Conservation (phyloP, 129 eudicot genomes). For the Erigeron canadensis region DNA sequence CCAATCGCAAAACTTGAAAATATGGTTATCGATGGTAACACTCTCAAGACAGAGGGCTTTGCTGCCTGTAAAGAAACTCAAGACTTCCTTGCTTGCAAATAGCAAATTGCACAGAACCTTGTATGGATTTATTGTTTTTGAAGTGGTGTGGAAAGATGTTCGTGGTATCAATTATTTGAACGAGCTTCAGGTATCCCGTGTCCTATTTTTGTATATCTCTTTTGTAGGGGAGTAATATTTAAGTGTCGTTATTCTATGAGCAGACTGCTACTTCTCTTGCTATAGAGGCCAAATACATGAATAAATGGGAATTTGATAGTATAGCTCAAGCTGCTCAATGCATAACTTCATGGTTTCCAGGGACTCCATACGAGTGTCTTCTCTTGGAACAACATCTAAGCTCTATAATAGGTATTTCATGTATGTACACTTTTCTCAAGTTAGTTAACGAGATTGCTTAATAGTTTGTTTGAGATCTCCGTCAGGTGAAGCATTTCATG, state of each 20-base stretch:
- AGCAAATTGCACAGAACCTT: conserved; percentile 79
- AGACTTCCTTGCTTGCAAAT: conserved; percentile 64
- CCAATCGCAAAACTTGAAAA: conserved; percentile 42
- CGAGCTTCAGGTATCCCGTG: conserved; percentile 70
- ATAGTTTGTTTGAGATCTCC: conserved; percentile 19
- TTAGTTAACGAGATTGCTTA: conserved; percentile 4
- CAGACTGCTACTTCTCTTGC: conserved; percentile 96
- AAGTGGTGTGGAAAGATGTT: conserved; percentile 82
- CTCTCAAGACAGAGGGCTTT: conserved; percentile 71
- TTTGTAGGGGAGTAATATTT: conserved; percentile 1
- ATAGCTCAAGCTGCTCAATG: conserved; percentile 68
- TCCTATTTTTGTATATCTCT: not conserved
- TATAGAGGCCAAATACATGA: conserved; percentile 76
- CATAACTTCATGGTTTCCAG: conserved; percentile 81
- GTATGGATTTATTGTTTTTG: conserved; percentile 88
- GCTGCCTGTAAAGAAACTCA: conserved; percentile 79
- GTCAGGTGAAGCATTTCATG: conserved; percentile 79
- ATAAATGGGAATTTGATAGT: conserved; percentile 97
- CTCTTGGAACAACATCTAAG: conserved; percentile 64
- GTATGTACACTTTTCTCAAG: not conserved
- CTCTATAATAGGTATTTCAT: conserved; percentile 56
- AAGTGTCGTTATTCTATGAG: conserved; percentile 19
- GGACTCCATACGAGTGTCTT: conserved; percentile 62
- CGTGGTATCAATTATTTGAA: conserved; percentile 90
- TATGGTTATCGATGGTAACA: conserved; percentile 66